Evolutionary conservation across 2,329 filamentous ascomycete species (phyloP), one percentile per base, ranked within the genome.

Genomic region (Alternaria infectoria): DNA sequence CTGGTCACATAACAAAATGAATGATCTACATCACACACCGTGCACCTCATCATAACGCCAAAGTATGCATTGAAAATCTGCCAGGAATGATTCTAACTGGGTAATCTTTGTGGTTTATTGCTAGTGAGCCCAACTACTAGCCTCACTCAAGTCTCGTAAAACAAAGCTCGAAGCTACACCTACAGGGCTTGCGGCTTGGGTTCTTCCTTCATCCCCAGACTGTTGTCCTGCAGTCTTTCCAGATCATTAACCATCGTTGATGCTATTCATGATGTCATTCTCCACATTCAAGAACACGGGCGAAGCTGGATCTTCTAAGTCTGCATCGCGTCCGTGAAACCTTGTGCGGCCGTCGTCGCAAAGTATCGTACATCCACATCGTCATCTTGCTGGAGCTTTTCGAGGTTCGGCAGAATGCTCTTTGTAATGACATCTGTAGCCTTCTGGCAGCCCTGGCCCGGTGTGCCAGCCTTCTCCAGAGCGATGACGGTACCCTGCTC

Each of bases 301-400:
- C 61, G 49, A 30, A 54, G 65, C 64, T 45, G 45, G 62, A 67
- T 66, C 62, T 54, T 67, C 72, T 79, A 80, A 49, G 79, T 78
- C 70, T 80, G 77, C 79, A 81, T 81, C 13, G 77, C 78, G 49
- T 80, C 78, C 57, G 75, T 74, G 67, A 78, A 84, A 57, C 79
- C 79, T 74, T 85, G 89, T 65, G 91, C 90, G 52, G 96, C 95
- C 68, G 93, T 96, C 66, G 93, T 97, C 68, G 96, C 96, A 83
- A 97, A 99, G 85, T 95, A 99, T 81, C 96, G 90, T 76, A 99
- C 96, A 83, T 99, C 96, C 72, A 98, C 95, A 83, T 99, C 96
- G 70, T 96, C 93, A 79, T 99, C 96, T 83, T 95, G 92, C 85
- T 97, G 94, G 76, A 99, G 86, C 85, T 97, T 97, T 85, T 95